A percentile compares a stretch with the other conserved stretches of the same genome.
phyloP scores from a whole-genome alignment of 768 basidiomycete genomes.

The Trametes cinnabarina region DNA sequence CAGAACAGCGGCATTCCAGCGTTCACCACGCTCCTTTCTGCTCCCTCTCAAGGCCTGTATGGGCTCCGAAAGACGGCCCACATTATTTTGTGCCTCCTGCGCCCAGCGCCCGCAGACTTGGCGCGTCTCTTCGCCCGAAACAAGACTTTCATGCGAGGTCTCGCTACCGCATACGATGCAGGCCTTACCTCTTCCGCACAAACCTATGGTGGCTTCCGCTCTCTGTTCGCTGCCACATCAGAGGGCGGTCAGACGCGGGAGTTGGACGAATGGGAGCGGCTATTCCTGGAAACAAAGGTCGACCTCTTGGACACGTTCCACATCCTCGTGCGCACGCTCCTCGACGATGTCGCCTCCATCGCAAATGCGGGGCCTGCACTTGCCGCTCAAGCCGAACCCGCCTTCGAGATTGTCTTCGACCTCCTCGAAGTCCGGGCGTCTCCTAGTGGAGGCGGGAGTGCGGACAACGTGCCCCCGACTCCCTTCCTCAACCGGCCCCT shows the following conservation, averaged over 20 bases:
- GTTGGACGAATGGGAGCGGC: constrained; percentile 65
- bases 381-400: constrained; percentile 47
- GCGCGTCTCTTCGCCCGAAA: constrained; percentile 51
- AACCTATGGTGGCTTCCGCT: constrained; percentile 56
- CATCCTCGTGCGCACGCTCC: constrained; percentile 46
- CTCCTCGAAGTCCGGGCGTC: constrained; percentile 49
- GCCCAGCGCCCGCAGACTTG: constrained; percentile 46
- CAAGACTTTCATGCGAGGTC: constrained; percentile 51
- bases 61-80: constrained; percentile 61
- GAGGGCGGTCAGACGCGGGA: constrained; percentile 2
- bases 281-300: constrained; percentile 74
- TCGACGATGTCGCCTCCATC: constrained; percentile 44
- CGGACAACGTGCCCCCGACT: constrained; percentile 16
- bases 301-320: constrained; percentile 71
- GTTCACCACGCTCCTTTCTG: constrained; percentile 48
- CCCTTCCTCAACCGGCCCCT: constrained; percentile 66
- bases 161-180: constrained; percentile 59
- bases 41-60: constrained; percentile 52
- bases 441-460: background rate
- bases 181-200: constrained; percentile 54
- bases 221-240: constrained; percentile 25
- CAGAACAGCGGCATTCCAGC: constrained; percentile 53
- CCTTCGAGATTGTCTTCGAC: constrained; percentile 58
- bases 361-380: constrained; percentile 41
- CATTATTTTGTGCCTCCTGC: constrained; percentile 54